These are phyloP conservation scores for Camelina sativa DNA, from an alignment of 345 rosid species.

Conservation along the genomic window DNA sequence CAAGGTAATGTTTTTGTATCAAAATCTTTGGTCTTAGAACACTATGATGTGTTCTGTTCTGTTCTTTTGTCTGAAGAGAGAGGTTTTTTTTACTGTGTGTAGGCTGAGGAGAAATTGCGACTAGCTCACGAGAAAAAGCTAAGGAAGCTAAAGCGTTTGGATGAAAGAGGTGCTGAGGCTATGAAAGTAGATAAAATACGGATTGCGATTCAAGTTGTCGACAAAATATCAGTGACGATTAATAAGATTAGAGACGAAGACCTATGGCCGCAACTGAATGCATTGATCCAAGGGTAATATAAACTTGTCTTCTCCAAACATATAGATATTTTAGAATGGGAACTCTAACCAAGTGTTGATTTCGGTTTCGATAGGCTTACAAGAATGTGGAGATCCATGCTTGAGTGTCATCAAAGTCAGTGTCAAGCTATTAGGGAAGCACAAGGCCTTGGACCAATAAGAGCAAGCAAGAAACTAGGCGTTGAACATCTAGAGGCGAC, in stretches of 20 bases:
- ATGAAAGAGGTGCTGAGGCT: constrained; percentile 84
- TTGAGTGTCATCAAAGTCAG: constrained; percentile 84
- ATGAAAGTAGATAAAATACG: constrained; percentile 68
- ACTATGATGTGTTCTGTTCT: not conserved
- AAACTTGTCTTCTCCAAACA: constrained; percentile 7
- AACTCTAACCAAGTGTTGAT: constrained; percentile 13
- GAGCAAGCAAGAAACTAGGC: constrained; percentile 64
- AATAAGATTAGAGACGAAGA: constrained; percentile 97
- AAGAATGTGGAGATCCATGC: constrained; percentile 96
- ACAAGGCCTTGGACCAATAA: constrained; percentile 60
- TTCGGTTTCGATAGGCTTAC: constrained; percentile 54
- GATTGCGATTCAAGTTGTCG: constrained; percentile 89
- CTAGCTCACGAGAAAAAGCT: constrained; percentile 72
- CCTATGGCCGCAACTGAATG: constrained; percentile 88
- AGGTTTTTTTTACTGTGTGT: constrained; percentile 20
- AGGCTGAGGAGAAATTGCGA: constrained; percentile 95
- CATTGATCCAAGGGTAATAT: constrained; percentile 84
- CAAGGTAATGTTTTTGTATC: constrained; percentile 57
- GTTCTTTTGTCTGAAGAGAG: constrained; percentile 17
- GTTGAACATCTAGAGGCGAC: constrained; percentile 73
- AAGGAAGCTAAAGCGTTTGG: constrained; percentile 73
- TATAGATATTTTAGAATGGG: not conserved
- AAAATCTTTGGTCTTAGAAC: constrained; percentile 2
- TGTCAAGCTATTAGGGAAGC: constrained; percentile 77
- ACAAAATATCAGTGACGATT: constrained; percentile 77